Evolutionary conservation across 805 yeast genomes (phyloP).

Genomic region (Metschnikowia kunwiensis): DNA sequence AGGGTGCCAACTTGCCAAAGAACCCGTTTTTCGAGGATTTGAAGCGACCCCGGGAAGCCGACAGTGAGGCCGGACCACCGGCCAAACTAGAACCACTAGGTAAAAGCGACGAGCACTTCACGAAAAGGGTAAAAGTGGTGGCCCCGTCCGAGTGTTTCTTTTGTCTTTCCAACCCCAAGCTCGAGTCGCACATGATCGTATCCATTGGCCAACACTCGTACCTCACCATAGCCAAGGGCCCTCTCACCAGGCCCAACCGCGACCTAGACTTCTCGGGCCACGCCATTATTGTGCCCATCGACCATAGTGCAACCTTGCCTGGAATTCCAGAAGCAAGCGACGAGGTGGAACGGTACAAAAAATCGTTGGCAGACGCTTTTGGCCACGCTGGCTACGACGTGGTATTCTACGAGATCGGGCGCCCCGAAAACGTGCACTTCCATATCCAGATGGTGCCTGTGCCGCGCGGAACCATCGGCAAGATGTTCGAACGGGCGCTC

Average conservation of each 20-base stretch:
- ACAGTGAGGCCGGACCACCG: neutral
- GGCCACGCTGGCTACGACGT: conserved; percentile 40
- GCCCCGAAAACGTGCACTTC: conserved; percentile 63
- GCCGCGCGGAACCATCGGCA: conserved; percentile 34
- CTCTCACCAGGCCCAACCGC: conserved; percentile 54
- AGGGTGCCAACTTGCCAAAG: conserved; percentile 12
- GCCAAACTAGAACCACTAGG: neutral
- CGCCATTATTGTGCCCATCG: conserved; percentile 74
- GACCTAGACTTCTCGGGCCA: conserved; percentile 69
- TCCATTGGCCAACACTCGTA: conserved; percentile 68
- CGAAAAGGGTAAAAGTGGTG: conserved; percentile 33
- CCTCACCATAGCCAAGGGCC: conserved; percentile 82
- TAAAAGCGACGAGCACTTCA: neutral
- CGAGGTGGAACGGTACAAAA: conserved; percentile 50
- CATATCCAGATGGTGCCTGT: conserved; percentile 79
- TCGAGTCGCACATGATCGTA: conserved; percentile 76
- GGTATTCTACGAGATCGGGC: conserved; percentile 68
- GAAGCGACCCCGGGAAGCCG: conserved; percentile 6
- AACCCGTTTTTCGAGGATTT: conserved; percentile 23
- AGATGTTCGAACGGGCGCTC: conserved; percentile 45
- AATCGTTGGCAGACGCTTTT: conserved; percentile 50
- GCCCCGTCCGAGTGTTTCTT: conserved; percentile 70
- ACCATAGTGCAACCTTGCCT: conserved; percentile 52
- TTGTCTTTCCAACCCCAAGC: conserved; percentile 74
- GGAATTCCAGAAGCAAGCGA: conserved; percentile 8